phyloP scores from a whole-genome alignment of 2,329 filamentous ascomycete species.

The Alternaria sp. region DNA sequence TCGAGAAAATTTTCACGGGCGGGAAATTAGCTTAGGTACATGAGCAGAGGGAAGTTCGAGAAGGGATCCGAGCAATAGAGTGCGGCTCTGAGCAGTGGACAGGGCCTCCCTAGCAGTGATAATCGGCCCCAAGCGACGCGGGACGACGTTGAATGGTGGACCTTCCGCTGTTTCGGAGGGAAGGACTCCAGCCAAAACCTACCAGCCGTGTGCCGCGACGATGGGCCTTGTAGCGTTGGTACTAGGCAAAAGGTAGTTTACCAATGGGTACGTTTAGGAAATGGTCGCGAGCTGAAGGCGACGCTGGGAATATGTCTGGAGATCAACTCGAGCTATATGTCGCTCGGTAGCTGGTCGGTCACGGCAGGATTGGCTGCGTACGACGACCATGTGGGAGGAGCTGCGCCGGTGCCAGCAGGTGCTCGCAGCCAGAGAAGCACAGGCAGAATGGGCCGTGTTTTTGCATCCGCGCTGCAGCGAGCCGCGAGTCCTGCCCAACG shows the following conservation, averaged over 20 bases:
- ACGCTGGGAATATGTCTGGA: constrained; percentile 4
- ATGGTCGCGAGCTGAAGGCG: constrained; percentile 23
- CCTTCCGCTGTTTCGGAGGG: constrained; percentile 35
- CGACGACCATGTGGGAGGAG: constrained; percentile 28
- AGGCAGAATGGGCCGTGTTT: constrained; percentile 27
- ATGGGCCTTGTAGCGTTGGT: constrained; percentile 28
- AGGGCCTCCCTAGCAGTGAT: constrained; percentile 37
- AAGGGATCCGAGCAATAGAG: constrained; percentile 41
- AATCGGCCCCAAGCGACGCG: constrained; percentile 25
- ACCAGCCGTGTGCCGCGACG: constrained; percentile 34
- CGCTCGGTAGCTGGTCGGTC: constrained; percentile 28
- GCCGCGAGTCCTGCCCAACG: constrained; percentile 30
- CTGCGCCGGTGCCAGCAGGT: constrained; percentile 25
- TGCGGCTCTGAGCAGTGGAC: constrained; percentile 43
- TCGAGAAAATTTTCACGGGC: constrained; percentile 39
- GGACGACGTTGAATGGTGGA: constrained; percentile 41
- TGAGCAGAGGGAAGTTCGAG: constrained; percentile 26
- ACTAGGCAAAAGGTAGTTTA: constrained; percentile 20
- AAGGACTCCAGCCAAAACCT: constrained; percentile 15
- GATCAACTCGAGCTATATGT: constrained; percentile 12
- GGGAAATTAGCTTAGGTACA: constrained; percentile 45
- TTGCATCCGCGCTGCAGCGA: constrained; percentile 32
- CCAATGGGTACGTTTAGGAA: constrained; percentile 6
- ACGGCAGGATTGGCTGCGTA: constrained; percentile 19
- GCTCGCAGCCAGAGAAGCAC: constrained; percentile 18